phyloP scores from a whole-genome alignment of 768 basidiomycete species.

The Leccinum subtestaceum region DNA sequence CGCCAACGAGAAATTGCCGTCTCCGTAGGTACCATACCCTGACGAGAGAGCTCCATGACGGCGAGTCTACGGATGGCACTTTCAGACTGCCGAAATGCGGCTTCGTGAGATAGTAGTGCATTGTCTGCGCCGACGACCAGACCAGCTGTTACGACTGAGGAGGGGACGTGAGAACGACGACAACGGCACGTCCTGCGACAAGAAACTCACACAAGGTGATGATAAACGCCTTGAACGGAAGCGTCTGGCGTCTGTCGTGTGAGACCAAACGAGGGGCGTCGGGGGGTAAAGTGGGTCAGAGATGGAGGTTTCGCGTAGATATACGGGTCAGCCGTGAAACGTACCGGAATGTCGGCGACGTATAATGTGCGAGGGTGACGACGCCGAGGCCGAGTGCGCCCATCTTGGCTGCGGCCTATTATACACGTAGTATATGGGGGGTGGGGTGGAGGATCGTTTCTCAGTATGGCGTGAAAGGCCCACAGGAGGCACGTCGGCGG shows the following conservation, averaged over 20 bases:
- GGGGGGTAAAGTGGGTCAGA: not conserved
- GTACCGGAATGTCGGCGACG: slow-evolving; percentile 74
- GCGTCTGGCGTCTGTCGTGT: slow-evolving; percentile 62
- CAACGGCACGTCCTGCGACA: not conserved
- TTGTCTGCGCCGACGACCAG: slow-evolving; percentile 74
- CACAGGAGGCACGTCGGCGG: not conserved
- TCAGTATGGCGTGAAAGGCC: not conserved
- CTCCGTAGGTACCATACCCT: slow-evolving; percentile 78
- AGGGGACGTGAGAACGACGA: slow-evolving; percentile 8
- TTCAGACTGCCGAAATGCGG: slow-evolving; percentile 61
- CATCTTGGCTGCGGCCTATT: slow-evolving; percentile 52
- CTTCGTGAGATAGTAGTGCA: slow-evolving; percentile 71
- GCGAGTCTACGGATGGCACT: slow-evolving; percentile 70
- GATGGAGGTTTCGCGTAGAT: not conserved
- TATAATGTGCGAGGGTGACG: slow-evolving; percentile 59
- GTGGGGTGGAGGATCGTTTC: not conserved
- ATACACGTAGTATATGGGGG: too few relatives aligned
- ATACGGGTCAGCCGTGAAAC: slow-evolving; percentile 9
- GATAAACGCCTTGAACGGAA: slow-evolving; percentile 79
- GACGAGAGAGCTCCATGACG: slow-evolving; percentile 66
- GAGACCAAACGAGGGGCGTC: not conserved
- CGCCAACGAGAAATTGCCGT: slow-evolving; percentile 83
- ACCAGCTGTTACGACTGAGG: slow-evolving; percentile 58
- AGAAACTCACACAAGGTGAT: slow-evolving; percentile 61
- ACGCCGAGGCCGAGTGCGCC: slow-evolving; percentile 58